Evolutionary conservation across 129 eudicot species (phyloP), one percentile per base, ranked within the genome.

Genomic region (Erigeron canadensis): DNA sequence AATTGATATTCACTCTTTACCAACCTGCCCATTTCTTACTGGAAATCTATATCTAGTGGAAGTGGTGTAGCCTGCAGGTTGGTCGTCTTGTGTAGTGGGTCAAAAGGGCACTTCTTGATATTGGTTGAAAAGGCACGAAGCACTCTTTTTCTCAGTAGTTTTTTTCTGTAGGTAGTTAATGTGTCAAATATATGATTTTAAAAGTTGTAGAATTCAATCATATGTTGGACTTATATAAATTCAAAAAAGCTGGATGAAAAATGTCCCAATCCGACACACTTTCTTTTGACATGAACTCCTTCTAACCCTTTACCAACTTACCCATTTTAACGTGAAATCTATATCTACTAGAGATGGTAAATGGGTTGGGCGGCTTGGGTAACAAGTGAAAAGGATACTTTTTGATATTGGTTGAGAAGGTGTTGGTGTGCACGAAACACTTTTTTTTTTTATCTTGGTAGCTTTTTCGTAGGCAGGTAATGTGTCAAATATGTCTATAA

Each of bases 21-120:
- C 34, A 28, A 28, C 34, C 34, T 28, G 34, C 34, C 34, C 34
- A 28, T 28, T 28, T 28, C 34, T 28, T 1, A 28, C 34, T 1
- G 3, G 19, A 23, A 41, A 16, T 45, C 6, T 28, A 34, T 71
- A 51, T 79, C 41, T n/a, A 79, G 51, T 69, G 4, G 7, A 69
- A 44, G 59, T 47, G 45, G 22, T 19, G 48, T 23, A 28, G n/a
- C 34, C 8, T 51, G 5, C 17, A 3, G 59, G 45, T 4, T 1
- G 6, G 19, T 42, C n/a, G 2, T 23, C 22, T 47, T 67, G 56
- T 10, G 11, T 28, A 44, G 12, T 10, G 1, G 44, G 72, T 15
- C 59, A 47, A 13, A 65, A 42, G 0, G 16, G n/a, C 28, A 34
- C 17, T 17, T 47, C 51, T 42, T 44, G 61, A 10, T 55, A 8